A percentile compares a stretch with the other conserved stretches of the same genome.
phyloP scores from a whole-genome alignment of 75 land plant genomes.

The Cunninghamia lanceolata region DNA sequence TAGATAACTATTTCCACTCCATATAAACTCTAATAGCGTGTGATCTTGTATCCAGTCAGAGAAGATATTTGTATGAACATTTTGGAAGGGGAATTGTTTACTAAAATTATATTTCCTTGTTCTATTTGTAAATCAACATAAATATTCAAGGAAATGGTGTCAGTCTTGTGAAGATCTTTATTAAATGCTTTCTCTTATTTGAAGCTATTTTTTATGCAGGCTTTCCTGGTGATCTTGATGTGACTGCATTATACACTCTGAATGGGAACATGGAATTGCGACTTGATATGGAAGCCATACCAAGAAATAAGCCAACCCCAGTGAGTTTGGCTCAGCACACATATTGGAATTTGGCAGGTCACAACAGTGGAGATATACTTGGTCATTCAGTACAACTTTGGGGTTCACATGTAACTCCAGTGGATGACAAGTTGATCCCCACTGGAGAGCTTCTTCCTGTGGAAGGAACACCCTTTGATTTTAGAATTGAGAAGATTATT shows the following conservation, averaged over 20 bases:
- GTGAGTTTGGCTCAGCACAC: conserved; percentile 89
- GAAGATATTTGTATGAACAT: background rate
- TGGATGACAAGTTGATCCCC: conserved; percentile 67
- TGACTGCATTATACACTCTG: conserved; percentile 76
- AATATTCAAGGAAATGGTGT: background rate
- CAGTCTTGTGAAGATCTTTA: background rate
- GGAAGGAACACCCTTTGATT: conserved; percentile 86
- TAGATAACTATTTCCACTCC: background rate
- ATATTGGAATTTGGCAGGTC: conserved; percentile 95
- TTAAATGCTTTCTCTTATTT: background rate
- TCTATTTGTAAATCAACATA: background rate
- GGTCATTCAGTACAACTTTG: conserved; percentile 63
- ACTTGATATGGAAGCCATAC: conserved; percentile 86
- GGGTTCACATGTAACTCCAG: conserved; percentile 71
- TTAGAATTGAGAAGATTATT: conserved; percentile 38
- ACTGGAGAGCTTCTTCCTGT: conserved; percentile 85
- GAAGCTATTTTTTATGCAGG: conserved; percentile 31
- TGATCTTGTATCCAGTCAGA: background rate
- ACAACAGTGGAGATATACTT: conserved; percentile 63
- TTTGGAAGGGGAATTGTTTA: background rate
- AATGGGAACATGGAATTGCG: conserved; percentile 49
- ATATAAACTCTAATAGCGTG: background rate
- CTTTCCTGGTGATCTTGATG: conserved; percentile 78
- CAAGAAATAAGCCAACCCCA: conserved; percentile 80
- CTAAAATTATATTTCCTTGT: background rate